These are phyloP conservation scores for Pseudoscleropodium purum DNA, from an alignment of 225 moss, liverwort and hornwort species.

Conservation along the genomic window DNA sequence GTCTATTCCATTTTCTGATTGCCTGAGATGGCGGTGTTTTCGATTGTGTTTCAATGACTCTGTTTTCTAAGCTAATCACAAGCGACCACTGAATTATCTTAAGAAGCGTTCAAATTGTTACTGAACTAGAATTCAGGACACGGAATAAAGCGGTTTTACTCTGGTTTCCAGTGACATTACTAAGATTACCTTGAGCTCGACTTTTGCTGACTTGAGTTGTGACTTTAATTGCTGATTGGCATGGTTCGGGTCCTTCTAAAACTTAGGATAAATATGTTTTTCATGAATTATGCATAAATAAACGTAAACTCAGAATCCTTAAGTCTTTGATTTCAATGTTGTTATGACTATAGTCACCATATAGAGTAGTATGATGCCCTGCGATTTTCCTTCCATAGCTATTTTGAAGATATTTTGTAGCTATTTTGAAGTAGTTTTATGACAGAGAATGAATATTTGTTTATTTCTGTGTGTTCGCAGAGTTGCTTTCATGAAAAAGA, in stretches of 20 bases:
- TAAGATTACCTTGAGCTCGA: background rate
- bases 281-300: background rate
- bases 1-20: background rate
- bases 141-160: background rate
- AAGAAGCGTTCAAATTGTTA: background rate
- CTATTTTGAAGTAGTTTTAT: background rate
- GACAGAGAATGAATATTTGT: background rate
- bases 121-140: background rate
- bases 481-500: constrained; percentile 90
- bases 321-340: background rate
- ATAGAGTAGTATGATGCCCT: background rate
- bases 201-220: background rate
- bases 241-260: background rate
- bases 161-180: background rate
- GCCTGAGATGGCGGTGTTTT: background rate
- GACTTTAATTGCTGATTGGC: background rate
- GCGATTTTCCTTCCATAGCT: background rate
- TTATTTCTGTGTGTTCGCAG: constrained; percentile 17
- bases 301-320: background rate
- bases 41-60: background rate
- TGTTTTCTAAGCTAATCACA: background rate
- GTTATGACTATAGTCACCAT: background rate
- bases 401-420: background rate
- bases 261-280: no score
- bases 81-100: background rate